Evolutionary conservation across 2,329 filamentous ascomycete genomes (phyloP).

Genomic region (Cadophora sp.): DNA sequence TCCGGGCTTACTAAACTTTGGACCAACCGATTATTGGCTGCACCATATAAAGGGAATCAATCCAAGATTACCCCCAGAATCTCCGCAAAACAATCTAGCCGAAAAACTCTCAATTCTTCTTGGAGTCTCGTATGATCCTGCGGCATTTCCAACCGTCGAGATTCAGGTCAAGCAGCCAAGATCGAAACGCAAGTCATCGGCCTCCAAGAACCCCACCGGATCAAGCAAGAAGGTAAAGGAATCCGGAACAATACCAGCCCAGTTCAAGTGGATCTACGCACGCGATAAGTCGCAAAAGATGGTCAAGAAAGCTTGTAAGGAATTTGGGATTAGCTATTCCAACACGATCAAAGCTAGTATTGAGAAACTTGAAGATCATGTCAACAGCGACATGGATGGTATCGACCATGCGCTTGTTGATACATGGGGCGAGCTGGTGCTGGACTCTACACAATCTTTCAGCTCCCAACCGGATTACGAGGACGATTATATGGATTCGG

Average conservation of each 20-base stretch:
- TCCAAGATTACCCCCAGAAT: not conserved
- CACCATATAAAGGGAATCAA: not conserved
- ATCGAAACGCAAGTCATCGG: slow-evolving; percentile 27
- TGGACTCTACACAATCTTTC: not conserved
- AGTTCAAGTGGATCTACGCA: slow-evolving; percentile 30
- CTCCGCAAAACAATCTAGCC: slow-evolving; percentile 22
- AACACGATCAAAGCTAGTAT: slow-evolving; percentile 30
- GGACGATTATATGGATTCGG: not conserved
- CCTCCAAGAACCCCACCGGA: slow-evolving; percentile 12
- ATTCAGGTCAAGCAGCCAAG: slow-evolving; percentile 4
- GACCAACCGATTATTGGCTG: slow-evolving; percentile 16
- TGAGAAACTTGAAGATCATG: slow-evolving; percentile 28
- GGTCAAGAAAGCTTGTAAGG: slow-evolving; percentile 31
- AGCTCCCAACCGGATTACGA: not conserved
- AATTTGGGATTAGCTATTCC: slow-evolving; percentile 29
- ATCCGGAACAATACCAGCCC: not conserved
- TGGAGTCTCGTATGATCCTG: slow-evolving; percentile 13
- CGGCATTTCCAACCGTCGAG: slow-evolving; percentile 4
- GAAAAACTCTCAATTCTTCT: slow-evolving; percentile 27
- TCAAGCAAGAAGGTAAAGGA: slow-evolving; percentile 25
- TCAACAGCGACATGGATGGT: slow-evolving; percentile 28
- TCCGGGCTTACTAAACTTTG: slow-evolving; percentile 20
- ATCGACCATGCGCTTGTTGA: slow-evolving; percentile 15
- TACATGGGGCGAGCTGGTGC: slow-evolving; percentile 29
- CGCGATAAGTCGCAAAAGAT: slow-evolving; percentile 27